Percentiles rank a stretch among this genome's conserved stretches.
phyloP scores from a whole-genome alignment of 2,329 filamentous ascomycete genomes.

The Colletotrichum filicis region DNA sequence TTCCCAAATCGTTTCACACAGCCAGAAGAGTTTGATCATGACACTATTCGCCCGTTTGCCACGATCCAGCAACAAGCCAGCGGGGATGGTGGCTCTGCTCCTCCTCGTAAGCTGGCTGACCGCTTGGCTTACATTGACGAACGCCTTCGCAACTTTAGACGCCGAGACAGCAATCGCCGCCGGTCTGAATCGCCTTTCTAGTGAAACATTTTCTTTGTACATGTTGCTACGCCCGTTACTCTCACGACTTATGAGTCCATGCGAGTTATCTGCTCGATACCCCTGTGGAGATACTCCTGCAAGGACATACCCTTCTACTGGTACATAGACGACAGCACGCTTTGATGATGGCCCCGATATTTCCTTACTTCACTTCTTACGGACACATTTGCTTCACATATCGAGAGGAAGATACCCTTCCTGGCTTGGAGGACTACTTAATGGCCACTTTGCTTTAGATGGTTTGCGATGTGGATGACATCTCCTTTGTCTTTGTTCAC shows the following conservation, averaged over 20 bases:
- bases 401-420: slow-evolving; percentile 13
- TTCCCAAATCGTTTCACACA: slow-evolving; percentile 69
- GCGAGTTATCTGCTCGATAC: slow-evolving; percentile 29
- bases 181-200: slow-evolving; percentile 63
- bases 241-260: slow-evolving; percentile 34
- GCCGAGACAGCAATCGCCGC: slow-evolving; percentile 51
- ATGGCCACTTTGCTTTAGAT: slow-evolving; percentile 24
- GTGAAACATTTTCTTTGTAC: slow-evolving; percentile 40
- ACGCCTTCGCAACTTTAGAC: slow-evolving; percentile 65
- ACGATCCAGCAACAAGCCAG: slow-evolving; percentile 63
- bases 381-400: slow-evolving; percentile 35
- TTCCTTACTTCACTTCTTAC: slow-evolving; percentile 27
- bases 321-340: slow-evolving; percentile 35
- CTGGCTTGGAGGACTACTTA: slow-evolving; percentile 31
- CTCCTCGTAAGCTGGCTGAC: slow-evolving; percentile 57
- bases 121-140: slow-evolving; percentile 69
- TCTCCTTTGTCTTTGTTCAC: slow-evolving; percentile 4
- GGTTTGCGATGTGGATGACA: slow-evolving; percentile 20
- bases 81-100: slow-evolving; percentile 46
- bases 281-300: slow-evolving; percentile 26
- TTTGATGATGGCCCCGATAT: slow-evolving; percentile 26
- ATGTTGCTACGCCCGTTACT: slow-evolving; percentile 35
- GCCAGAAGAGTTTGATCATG: slow-evolving; percentile 56
- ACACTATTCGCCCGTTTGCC: slow-evolving; percentile 62
- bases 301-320: slow-evolving; percentile 28